These are phyloP conservation scores for Paraphysoderma sedebokerense DNA, from an alignment of 371 early-diverging fungal species.

Conservation along the genomic window DNA sequence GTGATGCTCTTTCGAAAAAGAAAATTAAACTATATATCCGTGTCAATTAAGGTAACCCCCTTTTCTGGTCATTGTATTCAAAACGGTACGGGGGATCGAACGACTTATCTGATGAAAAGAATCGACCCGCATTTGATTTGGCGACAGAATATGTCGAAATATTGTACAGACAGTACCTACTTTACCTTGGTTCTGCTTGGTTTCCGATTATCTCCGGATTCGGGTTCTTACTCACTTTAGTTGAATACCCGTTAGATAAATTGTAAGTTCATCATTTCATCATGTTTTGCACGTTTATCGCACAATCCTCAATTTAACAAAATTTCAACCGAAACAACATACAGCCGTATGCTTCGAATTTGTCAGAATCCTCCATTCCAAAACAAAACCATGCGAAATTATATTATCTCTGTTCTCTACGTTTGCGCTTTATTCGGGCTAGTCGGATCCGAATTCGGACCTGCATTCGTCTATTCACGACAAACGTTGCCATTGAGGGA, in stretches of 20 bases:
- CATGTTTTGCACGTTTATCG: no score
- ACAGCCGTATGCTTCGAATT: background rate
- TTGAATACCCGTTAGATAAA: background rate
- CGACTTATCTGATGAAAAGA: background rate
- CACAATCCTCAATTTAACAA: background rate
- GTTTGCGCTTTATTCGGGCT: background rate
- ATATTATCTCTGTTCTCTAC: background rate
- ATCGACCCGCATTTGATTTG: background rate
- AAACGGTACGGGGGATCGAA: no score
- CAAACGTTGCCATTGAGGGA: no score
- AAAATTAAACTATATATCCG: no score
- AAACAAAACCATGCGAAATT: background rate
- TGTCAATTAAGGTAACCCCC: no score
- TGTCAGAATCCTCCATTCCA: background rate
- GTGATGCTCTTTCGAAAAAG: no score
- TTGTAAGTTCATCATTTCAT: no score
- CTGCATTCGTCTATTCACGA: background rate
- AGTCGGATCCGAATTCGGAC: background rate
- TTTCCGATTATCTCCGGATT: background rate
- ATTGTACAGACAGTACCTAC: background rate
- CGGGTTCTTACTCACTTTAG: background rate
- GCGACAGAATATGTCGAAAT: background rate
- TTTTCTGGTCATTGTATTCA: no score
- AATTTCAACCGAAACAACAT: background rate
- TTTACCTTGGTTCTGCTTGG: background rate